These are phyloP conservation scores for Pythium angustatum DNA, from an alignment of 352 stramenopile genomes.

Conservation along the genomic window DNA sequence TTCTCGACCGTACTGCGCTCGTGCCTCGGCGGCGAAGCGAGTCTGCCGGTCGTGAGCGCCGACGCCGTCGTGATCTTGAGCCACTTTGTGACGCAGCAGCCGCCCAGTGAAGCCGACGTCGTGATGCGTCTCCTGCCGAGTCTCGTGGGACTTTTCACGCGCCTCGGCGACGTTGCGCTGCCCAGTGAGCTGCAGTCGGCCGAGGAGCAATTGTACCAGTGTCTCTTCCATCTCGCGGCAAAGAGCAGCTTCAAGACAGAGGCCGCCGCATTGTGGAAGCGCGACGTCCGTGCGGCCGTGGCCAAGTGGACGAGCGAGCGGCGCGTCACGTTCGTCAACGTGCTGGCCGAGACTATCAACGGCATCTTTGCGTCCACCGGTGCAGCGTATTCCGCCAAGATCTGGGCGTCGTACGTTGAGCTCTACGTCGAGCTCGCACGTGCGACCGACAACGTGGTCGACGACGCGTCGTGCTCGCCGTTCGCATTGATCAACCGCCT, in stretches of 20 bases:
- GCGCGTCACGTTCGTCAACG: conserved; percentile 42
- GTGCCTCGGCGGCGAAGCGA: conserved; percentile 47
- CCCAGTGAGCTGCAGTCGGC: conserved; percentile 55
- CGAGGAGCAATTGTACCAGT: conserved; percentile 52
- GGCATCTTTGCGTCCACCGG: conserved; percentile 14
- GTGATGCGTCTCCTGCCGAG: conserved; percentile 63
- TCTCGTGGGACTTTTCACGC: conserved; percentile 58
- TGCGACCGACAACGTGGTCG: background rate
- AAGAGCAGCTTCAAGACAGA: conserved; percentile 52
- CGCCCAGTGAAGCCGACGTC: conserved; percentile 37
- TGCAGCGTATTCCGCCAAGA: conserved; percentile 18
- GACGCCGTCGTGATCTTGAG: conserved; percentile 73
- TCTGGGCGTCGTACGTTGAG: conserved; percentile 29
- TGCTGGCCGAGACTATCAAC: conserved; percentile 58
- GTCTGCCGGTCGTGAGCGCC: conserved; percentile 57
- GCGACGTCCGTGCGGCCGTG: conserved; percentile 37
- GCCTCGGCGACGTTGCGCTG: conserved; percentile 34
- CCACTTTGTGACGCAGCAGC: conserved; percentile 64
- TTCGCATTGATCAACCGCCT: conserved; percentile 32
- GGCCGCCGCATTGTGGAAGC: conserved; percentile 50
- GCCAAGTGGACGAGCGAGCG: conserved; percentile 41
- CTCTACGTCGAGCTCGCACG: conserved; percentile 24
- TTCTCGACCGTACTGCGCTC: conserved; percentile 55
- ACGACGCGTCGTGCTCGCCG: conserved; percentile 6
- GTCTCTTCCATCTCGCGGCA: conserved; percentile 61